These are phyloP conservation scores for Macrocybe gigantea DNA, from an alignment of 768 basidiomycete genomes.

Conservation along the genomic window DNA sequence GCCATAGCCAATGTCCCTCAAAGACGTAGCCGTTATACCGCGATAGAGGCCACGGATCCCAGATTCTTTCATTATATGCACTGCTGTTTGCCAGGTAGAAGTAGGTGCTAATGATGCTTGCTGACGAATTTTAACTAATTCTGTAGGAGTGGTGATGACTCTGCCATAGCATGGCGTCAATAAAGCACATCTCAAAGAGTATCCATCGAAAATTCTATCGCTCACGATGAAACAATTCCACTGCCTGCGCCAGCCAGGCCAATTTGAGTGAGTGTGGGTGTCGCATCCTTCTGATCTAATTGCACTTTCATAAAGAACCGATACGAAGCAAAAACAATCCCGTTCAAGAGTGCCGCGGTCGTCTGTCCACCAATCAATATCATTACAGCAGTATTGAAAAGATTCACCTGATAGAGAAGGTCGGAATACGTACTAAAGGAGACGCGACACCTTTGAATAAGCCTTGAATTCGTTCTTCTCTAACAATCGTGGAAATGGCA, in stretches of 20 bases:
- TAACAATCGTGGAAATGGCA: constrained; percentile 60
- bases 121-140: constrained; percentile 84
- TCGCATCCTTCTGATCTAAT: constrained; percentile 33
- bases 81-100: constrained; percentile 48
- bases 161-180: constrained; percentile 27
- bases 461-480: constrained; percentile 63
- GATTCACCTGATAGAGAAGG: background rate
- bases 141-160: constrained; percentile 75
- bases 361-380: constrained; percentile 31
- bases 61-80: constrained; percentile 44
- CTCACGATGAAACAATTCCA: constrained; percentile 77
- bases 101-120: constrained; percentile 48
- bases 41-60: constrained; percentile 72
- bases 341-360: constrained; percentile 73
- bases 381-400: background rate
- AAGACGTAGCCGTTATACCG: constrained; percentile 65
- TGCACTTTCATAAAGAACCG: constrained; percentile 71
- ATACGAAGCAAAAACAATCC: constrained; percentile 83
- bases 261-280: constrained; percentile 68
- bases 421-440: constrained; percentile 56
- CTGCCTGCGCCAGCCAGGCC: constrained; percentile 74
- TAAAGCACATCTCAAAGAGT: background rate
- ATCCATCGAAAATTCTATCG: constrained; percentile 8
- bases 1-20: constrained; percentile 80
- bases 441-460: constrained; percentile 76